Evolutionary conservation across 495 filamentous ascomycete genomes (phyloP).

Genomic region (Rusavskia elegans): DNA sequence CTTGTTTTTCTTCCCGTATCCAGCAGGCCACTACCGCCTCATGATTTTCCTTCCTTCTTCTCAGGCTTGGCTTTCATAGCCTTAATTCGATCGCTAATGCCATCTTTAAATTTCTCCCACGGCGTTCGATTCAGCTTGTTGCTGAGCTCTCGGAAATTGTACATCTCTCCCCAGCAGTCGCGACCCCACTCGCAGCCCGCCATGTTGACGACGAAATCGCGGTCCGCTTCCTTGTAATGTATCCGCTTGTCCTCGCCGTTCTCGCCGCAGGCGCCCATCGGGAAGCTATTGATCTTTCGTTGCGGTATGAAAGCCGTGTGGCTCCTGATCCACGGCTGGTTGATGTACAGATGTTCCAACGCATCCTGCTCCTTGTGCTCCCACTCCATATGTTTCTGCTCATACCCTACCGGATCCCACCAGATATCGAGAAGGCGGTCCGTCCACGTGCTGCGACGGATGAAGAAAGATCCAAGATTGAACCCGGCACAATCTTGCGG

Average conservation of each 20-base stretch:
- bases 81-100: constrained; percentile 14
- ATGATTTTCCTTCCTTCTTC: constrained; percentile 8
- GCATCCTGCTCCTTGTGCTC: constrained; percentile 97
- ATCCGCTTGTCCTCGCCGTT: constrained; percentile 55
- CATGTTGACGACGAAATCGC: constrained; percentile 98
- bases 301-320: constrained; percentile 83
- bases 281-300: constrained; percentile 87
- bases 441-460: constrained; percentile 70
- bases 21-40: neutral
- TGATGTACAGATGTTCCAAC: constrained; percentile 77
- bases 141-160: constrained; percentile 76
- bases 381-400: constrained; percentile 99
- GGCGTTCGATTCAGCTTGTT: constrained; percentile 66
- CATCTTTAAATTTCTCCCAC: constrained; percentile 48
- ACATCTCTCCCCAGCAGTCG: constrained; percentile 97
- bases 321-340: constrained; percentile 84
- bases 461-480: constrained; percentile 92
- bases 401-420: constrained; percentile 98
- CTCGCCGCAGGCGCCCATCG: constrained; percentile 73
- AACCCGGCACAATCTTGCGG: constrained; percentile 94
- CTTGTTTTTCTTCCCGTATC: neutral
- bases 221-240: constrained; percentile 72
- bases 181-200: constrained; percentile 92
- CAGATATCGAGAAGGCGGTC: constrained; percentile 88
- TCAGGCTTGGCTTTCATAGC: constrained; percentile 10